These are phyloP conservation scores for Basidiobolus meristosporus DNA, from an alignment of 371 early-diverging fungal genomes.

Conservation along the genomic window DNA sequence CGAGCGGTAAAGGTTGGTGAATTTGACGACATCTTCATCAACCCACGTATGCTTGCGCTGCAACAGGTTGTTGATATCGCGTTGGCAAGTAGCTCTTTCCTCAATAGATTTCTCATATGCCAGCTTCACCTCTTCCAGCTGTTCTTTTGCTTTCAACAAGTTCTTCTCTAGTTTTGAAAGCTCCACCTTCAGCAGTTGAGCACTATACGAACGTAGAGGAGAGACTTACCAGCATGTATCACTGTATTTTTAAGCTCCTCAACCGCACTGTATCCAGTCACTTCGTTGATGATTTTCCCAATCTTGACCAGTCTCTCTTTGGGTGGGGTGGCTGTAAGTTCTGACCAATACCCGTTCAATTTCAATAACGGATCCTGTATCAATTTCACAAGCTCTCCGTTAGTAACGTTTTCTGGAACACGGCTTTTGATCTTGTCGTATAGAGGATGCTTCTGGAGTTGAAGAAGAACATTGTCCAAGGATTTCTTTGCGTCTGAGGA, in stretches of 20 bases:
- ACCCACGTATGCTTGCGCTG: slow-evolving; percentile 78
- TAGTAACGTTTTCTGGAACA: too few species aligned
- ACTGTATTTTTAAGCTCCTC: slow-evolving; percentile 53
- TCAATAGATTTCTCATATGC: slow-evolving; percentile 47
- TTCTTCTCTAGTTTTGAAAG: slow-evolving; percentile 11
- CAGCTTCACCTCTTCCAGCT: slow-evolving; percentile 40
- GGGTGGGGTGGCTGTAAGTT: too few species aligned
- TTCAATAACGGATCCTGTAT: too few species aligned
- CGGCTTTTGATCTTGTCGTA: too few species aligned
- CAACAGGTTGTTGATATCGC: slow-evolving; percentile 69
- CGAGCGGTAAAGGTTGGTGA: slow-evolving; percentile 68
- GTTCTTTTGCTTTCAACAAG: slow-evolving; percentile 29
- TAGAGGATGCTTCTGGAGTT: too few species aligned
- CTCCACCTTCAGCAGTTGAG: background rate
- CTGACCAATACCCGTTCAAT: too few species aligned
- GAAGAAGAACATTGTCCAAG: too few species aligned
- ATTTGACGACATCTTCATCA: slow-evolving; percentile 64
- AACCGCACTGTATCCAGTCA: slow-evolving; percentile 70
- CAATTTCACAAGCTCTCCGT: too few species aligned
- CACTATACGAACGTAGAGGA: background rate
- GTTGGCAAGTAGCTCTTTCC: slow-evolving; percentile 51
- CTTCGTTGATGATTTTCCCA: slow-evolving; percentile 20
- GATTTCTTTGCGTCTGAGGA: too few species aligned
- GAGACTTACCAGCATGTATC: slow-evolving; percentile 26
- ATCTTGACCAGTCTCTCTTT: too few species aligned